These are phyloP conservation scores for Arctostaphylos glauca DNA, from an alignment of 148 eudicot species.

Conservation along the genomic window DNA sequence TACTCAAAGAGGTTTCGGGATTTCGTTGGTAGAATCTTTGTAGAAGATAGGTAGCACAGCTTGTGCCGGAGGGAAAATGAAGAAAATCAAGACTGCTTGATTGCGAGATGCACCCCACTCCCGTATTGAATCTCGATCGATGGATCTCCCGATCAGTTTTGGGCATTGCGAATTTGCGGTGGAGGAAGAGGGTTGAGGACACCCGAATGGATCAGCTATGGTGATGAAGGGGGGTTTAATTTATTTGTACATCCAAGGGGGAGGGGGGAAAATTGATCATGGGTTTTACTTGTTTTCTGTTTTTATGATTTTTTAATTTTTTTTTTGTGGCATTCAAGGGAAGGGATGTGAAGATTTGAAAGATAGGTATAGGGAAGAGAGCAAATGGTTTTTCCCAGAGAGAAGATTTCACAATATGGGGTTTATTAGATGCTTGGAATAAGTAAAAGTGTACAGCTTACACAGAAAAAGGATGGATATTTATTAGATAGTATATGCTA, in stretches of 20 bases:
- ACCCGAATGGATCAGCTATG: slow-evolving; percentile 31
- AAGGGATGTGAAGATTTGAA: slow-evolving; percentile 25
- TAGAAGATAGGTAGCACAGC: slow-evolving; percentile 55
- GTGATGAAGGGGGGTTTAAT: not conserved
- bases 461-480: slow-evolving; percentile 16
- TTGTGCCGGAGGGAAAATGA: not conserved
- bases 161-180: not conserved
- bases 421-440: slow-evolving; percentile 22
- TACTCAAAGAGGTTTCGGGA: slow-evolving; percentile 86
- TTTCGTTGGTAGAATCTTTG: slow-evolving; percentile 73
- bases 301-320: slow-evolving; percentile 15
- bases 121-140: slow-evolving; percentile 2
- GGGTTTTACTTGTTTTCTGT: not conserved
- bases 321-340: slow-evolving; percentile 20
- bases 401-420: slow-evolving; percentile 22
- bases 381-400: slow-evolving; percentile 18
- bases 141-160: not conserved
- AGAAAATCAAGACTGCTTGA: not conserved
- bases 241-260: slow-evolving; percentile 31
- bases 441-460: slow-evolving; percentile 37
- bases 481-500: slow-evolving; percentile 6
- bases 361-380: slow-evolving; percentile 30
- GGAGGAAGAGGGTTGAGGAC: not conserved
- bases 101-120: slow-evolving; percentile 13
- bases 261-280: slow-evolving; percentile 19